Base-by-base conservation (phyloP, 2,329 filamentous ascomycete genomes). In the Hypoxylon sp. region DNA sequence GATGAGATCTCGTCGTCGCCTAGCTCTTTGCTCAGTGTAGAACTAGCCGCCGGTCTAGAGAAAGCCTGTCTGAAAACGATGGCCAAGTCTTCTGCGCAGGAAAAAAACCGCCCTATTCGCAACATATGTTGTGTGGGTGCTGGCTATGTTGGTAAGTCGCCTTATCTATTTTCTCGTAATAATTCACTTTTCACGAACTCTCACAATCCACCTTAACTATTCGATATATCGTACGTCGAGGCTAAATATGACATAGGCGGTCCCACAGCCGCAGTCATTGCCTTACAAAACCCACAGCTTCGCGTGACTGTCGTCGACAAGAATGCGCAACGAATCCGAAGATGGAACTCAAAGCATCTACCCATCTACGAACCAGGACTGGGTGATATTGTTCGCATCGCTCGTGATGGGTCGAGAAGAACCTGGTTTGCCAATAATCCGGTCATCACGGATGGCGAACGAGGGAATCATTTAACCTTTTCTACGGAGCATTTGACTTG, bases 331-430 rank as follows among this genome's bases (percentile, higher is more conserved):
- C 87, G 91, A 49, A 93, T 94, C 68, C 84, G 84, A 53, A 86
- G 87, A 65, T 95, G 92, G 92, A 91, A 93, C 73, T 92, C 91
- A 1, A 83, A 85, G 48, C 86, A 91, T 69, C 86, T 93, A 14
- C 92, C 92, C 46, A 92, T 94, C 68, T 90, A 92, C 79, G 92
- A 95, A 79, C 90, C 91, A 0, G 90, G 89, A 10, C 83, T 95
- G 25, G 81, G 85, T 59, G 86, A 92, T 53, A 87, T 94, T 63
- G 88, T 94, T 32, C 85, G 87, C 67, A 82, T 89, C 51, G 86
- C 88, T 56, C 86, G 90, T 59, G 88, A 90, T 73, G 88, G 88
- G 41, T 81, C 83, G 38, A 84, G 81, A 63, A 76, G 80, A 46
- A 83, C 80, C 68, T 71, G 74, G 43, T 78, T 87, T 59, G 67